Base-by-base conservation (phyloP, 768 basidiomycete genomes). In the Trametes elegans region DNA sequence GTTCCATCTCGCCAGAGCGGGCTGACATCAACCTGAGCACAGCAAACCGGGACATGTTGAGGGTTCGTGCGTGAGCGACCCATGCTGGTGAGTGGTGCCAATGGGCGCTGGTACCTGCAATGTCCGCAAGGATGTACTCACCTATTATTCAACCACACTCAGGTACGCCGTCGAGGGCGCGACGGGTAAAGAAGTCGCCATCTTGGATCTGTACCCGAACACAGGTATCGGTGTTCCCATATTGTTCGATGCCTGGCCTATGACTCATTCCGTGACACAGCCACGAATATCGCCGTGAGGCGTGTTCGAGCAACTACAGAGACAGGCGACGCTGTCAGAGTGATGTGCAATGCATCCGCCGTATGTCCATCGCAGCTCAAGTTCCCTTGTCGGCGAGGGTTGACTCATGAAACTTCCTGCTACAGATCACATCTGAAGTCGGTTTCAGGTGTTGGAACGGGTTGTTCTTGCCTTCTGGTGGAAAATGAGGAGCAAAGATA, bases 141-240 rank as follows among this genome's bases (percentile, higher is more conserved):
- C 8, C 14, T n/a, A 8, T 3, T 19, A 11, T 32, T 18, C 18
- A 5, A 13, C 26, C 1, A 24, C 27, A 9, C 14, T 19, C 34
- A 62, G 61, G 62, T 82, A 84, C 63, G 69, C 62, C 41, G 81
- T 84, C 0, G 56, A 71, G 2, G 75, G 75, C 19, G 80, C 81
- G 8, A 83, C 82, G 1, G 80, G 82, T 26, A 81, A 78, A 58
- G 82, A 85, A 66, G 79, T 80, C 21, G 71, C 71, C 6, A 83
- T 85, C 42, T 74, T 84, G 32, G 83, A 84, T 62, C 66, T 85
- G 21, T 80, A 82, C 55, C 77, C 78, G 2, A 70, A 71, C n/a
- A 84, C 82, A 7, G 76, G 80, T 81, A 47, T n/a, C n/a, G n/a
- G n/a, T n/a, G n/a, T n/a, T n/a, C n/a, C n/a, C n/a, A n/a, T n/a